Base-by-base conservation (phyloP, 2,329 filamentous ascomycete species). In the Chrysoporthe puriensis region DNA sequence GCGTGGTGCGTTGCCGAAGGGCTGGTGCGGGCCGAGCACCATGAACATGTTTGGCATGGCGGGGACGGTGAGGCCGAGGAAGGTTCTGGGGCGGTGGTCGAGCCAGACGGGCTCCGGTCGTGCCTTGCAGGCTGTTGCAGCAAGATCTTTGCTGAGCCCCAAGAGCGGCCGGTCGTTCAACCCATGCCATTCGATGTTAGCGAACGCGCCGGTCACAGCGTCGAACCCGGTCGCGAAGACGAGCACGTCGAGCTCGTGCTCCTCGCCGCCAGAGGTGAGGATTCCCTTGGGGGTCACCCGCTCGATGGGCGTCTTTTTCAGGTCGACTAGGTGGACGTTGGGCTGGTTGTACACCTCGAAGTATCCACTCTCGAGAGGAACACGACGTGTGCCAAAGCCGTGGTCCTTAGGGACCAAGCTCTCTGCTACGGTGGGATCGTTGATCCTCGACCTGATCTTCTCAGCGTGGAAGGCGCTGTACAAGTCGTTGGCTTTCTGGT, bases 341-440 rank as follows among this genome's bases (percentile, higher is more conserved):
- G 77, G 74, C 63, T 79, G 70, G 1, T 76, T 76, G 48, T 84
- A 73, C 6, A 78, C 77, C 66, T 82, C 80, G 52, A 82, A 73
- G 72, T 81, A 82, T 11, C 80, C 79, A 63, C 78, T 77, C 4
- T 80, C 80, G 0, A 81, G 81, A 0, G 80, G 78, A 34, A 81
- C 77, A 1, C 79, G 78, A 64, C 76, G 77, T 73, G 76, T 82
- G 16, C 84, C 83, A 8, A 79, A 79, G 2, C 78, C 76, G 76
- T 81, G 85, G 44, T 46, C 74, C 44, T 46, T 46, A 14, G 80
- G 80, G 44, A 79, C 78, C 14, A 86, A 79, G 59, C 80, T 77
- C 11, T 82, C 76, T 1, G 77, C 76, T 3, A 86, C 73, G 16
- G 81, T 79, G 0, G 82, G 79, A 48, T 82, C 78, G 8, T 77